Evolutionary conservation across 2,329 filamentous ascomycete species (phyloP).

Genomic region (Triangularia setosa): DNA sequence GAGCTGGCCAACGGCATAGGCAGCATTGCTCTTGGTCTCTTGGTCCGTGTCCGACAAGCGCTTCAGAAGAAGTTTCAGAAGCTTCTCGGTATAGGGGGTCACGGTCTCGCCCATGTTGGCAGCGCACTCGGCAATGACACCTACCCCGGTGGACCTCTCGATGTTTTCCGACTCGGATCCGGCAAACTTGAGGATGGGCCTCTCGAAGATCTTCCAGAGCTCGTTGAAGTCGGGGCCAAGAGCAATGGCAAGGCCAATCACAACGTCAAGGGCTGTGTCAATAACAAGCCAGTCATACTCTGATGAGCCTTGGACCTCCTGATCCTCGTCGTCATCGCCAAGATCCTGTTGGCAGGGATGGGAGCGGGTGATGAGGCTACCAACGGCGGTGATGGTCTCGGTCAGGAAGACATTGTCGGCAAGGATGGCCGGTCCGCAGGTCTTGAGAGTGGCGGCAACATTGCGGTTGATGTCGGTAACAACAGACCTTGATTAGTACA

Average conservation of each 20-base stretch:
- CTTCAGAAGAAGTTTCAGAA: constrained; percentile 79
- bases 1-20: constrained; percentile 84
- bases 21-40: constrained; percentile 92
- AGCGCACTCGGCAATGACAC: constrained; percentile 86
- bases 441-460: constrained; percentile 82
- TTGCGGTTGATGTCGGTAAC: constrained; percentile 96
- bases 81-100: constrained; percentile 71
- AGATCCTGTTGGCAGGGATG: constrained; percentile 93
- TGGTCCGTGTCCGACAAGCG: constrained; percentile 84
- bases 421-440: constrained; percentile 83
- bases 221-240: constrained; percentile 78
- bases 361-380: constrained; percentile 78
- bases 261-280: constrained; percentile 87
- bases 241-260: constrained; percentile 77
- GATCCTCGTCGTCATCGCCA: constrained; percentile 73
- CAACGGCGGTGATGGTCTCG: constrained; percentile 70
- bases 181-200: constrained; percentile 82
- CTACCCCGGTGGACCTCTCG: constrained; percentile 85
- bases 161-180: constrained; percentile 74
- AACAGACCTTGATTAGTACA: constrained; percentile 57
- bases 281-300: constrained; percentile 98
- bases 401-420: constrained; percentile 68
- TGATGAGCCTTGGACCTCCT: constrained; percentile 74
- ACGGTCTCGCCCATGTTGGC: constrained; percentile 78
- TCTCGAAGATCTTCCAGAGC: constrained; percentile 95